Conservation (phyloP, 2,329 filamentous ascomycete species). For the Fusarium sp. region DNA sequence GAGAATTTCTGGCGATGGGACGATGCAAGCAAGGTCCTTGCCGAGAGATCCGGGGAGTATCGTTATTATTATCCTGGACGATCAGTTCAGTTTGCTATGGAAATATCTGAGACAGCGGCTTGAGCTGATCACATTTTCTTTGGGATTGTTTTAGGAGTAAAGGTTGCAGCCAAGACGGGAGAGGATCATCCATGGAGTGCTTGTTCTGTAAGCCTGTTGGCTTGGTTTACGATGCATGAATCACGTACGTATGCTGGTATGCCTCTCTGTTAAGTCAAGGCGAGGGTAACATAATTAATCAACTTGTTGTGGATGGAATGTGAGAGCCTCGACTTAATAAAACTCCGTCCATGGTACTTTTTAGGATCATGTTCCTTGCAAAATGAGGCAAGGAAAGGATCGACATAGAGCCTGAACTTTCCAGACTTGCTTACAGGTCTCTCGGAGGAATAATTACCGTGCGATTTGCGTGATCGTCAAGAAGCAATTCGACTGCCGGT, state of each 20-base stretch:
- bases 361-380: neutral
- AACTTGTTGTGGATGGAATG: constrained; percentile 1
- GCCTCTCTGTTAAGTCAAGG: too few species aligned
- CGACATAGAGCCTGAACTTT: constrained; percentile 5
- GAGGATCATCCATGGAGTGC: constrained; percentile 14
- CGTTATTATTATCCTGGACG: neutral
- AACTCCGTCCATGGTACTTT: neutral
- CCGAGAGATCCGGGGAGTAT: constrained; percentile 32
- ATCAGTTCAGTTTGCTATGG: constrained; percentile 14
- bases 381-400: constrained; percentile 8
- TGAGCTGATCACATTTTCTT: constrained; percentile 9
- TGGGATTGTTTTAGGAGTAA: neutral
- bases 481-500: constrained; percentile 17
- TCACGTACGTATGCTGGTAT: constrained; percentile 1
- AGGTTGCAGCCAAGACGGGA: constrained; percentile 33
- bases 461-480: constrained; percentile 22
- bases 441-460: constrained; percentile 21
- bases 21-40: constrained; percentile 5
- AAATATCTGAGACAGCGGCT: constrained; percentile 16
- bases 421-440: constrained; percentile 2
- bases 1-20: constrained; percentile 7
- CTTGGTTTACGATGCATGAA: constrained; percentile 4
- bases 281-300: too few species aligned
- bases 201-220: constrained; percentile 4
- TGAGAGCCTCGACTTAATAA: neutral